These are phyloP conservation scores for Kodamaea sp. DNA, from an alignment of 1,139 yeast species.

Conservation along the genomic window DNA sequence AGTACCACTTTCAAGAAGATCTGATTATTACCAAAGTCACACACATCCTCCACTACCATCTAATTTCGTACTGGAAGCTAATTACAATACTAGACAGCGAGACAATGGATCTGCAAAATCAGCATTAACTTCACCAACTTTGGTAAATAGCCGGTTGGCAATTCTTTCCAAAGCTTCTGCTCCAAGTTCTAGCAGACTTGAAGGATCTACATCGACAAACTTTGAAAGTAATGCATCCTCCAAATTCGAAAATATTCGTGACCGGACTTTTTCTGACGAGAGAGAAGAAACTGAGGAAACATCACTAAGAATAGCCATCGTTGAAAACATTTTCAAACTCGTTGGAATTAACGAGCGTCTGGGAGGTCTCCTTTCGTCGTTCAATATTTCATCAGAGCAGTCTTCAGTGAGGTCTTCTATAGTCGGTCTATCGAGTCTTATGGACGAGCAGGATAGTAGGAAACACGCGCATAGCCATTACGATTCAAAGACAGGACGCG, in stretches of 20 bases:
- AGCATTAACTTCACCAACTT: neutral
- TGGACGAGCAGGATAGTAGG: conserved; percentile 17
- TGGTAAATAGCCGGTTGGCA: too few species aligned
- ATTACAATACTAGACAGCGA: conserved; percentile 2
- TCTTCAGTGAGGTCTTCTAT: conserved; percentile 31
- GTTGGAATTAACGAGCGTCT: conserved; percentile 62
- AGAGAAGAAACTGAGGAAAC: conserved; percentile 76
- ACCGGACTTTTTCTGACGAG: conserved; percentile 55
- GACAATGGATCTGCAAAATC: neutral
- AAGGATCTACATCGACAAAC: too few species aligned
- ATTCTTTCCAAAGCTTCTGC: too few species aligned
- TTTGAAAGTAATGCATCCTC: conserved; percentile 3
- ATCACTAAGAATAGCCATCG: conserved; percentile 65
- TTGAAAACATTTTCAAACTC: conserved; percentile 71
- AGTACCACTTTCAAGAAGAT: conserved; percentile 69
- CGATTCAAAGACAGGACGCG: conserved; percentile 22
- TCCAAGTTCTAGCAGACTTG: too few species aligned
- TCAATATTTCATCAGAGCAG: conserved; percentile 13
- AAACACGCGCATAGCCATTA: conserved; percentile 11
- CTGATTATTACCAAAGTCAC: conserved; percentile 25
- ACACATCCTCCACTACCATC: conserved; percentile 11
- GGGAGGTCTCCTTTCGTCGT: conserved; percentile 12
- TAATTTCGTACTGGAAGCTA: conserved; percentile 9
- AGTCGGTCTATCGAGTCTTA: conserved; percentile 30
- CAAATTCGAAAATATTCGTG: conserved; percentile 26